Conservation (phyloP, 768 basidiomycete species). For the Cystobasidiopsis lactophilus region DNA sequence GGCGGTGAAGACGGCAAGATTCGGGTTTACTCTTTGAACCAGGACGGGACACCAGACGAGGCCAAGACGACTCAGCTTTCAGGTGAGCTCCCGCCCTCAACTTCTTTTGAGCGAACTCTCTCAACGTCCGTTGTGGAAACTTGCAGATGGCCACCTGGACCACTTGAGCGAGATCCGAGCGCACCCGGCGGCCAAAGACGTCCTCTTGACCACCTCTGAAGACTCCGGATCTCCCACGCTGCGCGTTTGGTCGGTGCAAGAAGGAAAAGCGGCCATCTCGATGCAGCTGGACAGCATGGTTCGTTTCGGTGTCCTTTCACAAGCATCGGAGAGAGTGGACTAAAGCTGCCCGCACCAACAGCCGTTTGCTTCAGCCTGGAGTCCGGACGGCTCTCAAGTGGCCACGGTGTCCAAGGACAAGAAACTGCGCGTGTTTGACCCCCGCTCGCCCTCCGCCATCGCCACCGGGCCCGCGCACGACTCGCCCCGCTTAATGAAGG, state of each 20-base stretch:
- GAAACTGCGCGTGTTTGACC: constrained; percentile 23
- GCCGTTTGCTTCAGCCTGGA: constrained; percentile 23
- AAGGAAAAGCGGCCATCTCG: constrained; percentile 4
- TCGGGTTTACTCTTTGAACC: constrained; percentile 23
- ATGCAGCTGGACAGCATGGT: no score
- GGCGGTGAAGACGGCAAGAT: constrained; percentile 25
- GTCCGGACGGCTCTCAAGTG: constrained; percentile 18
- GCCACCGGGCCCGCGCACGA: constrained; percentile 21
- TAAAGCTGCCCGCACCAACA: neutral
- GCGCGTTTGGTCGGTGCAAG: constrained; percentile 18
- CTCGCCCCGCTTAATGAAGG: constrained; percentile 23
- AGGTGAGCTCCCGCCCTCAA: constrained; percentile 14
- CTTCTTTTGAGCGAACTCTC: constrained; percentile 20
- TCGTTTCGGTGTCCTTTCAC: no score
- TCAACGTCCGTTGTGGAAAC: neutral
- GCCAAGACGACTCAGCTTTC: constrained; percentile 18
- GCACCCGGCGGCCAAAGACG: constrained; percentile 23
- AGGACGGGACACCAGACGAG: no score
- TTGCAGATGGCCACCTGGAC: constrained; percentile 20
- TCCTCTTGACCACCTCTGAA: constrained; percentile 22
- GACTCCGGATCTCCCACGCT: constrained; percentile 21
- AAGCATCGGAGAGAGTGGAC: neutral
- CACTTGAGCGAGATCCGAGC: constrained; percentile 22
- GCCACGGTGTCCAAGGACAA: constrained; percentile 25
- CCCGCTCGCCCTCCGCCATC: constrained; percentile 15